These are phyloP conservation scores for Ligustrum vulgare DNA, from an alignment of 257 asterid species.

Conservation along the genomic window DNA sequence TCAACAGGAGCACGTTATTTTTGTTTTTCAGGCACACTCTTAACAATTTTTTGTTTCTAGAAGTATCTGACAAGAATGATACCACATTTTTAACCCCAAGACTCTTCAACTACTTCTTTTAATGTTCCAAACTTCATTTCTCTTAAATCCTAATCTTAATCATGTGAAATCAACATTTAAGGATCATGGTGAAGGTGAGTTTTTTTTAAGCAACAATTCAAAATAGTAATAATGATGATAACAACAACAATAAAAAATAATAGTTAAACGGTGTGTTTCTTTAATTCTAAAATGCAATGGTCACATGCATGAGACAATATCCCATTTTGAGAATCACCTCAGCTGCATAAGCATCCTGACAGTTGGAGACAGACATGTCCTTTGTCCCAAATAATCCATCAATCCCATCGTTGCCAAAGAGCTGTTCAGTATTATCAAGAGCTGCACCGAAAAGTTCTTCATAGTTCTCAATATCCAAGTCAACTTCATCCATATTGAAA, in stretches of 20 bases:
- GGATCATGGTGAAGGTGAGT: not conserved
- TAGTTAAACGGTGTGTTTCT: not conserved
- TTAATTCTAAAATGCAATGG: not conserved
- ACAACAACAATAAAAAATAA: no score
- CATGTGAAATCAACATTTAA: not conserved
- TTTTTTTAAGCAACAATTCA: not conserved
- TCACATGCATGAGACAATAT: not conserved
- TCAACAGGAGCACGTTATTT: not conserved
- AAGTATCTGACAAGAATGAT: not conserved
- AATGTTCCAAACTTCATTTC: not conserved
- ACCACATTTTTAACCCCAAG: not conserved
- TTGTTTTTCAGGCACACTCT: not conserved
- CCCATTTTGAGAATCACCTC: conserved; percentile 39
- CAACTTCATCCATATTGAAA: conserved; percentile 56
- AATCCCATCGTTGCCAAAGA: conserved; percentile 46
- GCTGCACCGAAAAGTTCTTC: conserved; percentile 50
- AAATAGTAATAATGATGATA: not conserved
- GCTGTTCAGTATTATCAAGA: conserved; percentile 44
- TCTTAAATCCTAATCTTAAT: not conserved
- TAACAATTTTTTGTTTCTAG: not conserved
- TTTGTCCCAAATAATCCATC: conserved; percentile 48
- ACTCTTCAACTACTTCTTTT: not conserved
- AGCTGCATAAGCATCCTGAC: conserved; percentile 39
- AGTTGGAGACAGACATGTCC: conserved; percentile 45
- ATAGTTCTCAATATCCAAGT: conserved; percentile 55